These are phyloP conservation scores for Sphaerobolus stellatus DNA, from an alignment of 1,284 basidiomycete species.

Conservation along the genomic window DNA sequence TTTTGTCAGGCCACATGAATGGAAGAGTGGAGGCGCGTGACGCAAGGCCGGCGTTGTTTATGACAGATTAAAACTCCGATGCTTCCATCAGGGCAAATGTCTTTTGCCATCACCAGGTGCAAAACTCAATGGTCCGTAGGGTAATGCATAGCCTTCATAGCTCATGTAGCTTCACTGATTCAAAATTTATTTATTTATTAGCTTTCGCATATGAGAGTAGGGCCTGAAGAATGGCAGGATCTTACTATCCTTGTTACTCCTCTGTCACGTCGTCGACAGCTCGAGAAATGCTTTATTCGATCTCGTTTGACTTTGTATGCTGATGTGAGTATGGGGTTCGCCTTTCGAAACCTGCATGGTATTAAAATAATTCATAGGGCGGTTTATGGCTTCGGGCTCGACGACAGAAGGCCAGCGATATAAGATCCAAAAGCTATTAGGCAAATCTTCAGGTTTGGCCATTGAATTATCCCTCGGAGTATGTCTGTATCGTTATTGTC, in stretches of 20 bases:
- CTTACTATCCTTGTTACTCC: not conserved
- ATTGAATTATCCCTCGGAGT: no score
- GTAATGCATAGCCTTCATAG: no score
- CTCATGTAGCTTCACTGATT: no score
- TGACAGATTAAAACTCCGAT: no score
- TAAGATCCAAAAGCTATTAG: no score
- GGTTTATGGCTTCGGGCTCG: slow-evolving; percentile 27
- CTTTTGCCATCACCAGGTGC: not conserved
- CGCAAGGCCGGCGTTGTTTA: no score
- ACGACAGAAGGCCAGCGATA: not conserved
- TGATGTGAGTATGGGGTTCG: slow-evolving; percentile 10
- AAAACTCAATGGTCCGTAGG: not conserved
- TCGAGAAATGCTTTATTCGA: slow-evolving; percentile 7
- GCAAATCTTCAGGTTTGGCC: no score
- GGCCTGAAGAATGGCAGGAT: slow-evolving; percentile 11
- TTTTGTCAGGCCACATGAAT: no score
- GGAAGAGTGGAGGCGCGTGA: no score
- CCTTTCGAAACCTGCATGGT: not conserved
- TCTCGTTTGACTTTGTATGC: slow-evolving; percentile 12
- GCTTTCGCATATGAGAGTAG: slow-evolving; percentile 8
- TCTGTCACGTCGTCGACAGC: slow-evolving; percentile 1
- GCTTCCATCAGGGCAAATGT: no score
- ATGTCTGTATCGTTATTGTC: no score
- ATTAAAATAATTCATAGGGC: slow-evolving; percentile 18
- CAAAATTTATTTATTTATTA: no score